phyloP scores from a whole-genome alignment of 495 filamentous ascomycete genomes.

The Alectoria sarmentosa region DNA sequence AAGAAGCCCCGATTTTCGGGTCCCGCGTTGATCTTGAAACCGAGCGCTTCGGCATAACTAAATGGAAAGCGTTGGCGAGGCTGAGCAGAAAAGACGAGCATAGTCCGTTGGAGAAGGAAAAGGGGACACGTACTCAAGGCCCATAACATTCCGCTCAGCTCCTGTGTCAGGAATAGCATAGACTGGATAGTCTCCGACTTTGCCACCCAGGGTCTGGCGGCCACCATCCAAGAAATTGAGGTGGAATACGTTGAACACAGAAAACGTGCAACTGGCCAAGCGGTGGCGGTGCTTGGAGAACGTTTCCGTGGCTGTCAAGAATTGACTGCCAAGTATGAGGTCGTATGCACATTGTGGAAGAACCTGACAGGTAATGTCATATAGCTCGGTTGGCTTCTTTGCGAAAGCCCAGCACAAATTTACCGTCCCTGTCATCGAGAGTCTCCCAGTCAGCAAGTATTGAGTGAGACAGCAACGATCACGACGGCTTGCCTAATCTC shows the following conservation, averaged over 20 bases:
- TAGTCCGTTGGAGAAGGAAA: background rate
- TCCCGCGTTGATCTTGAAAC: background rate
- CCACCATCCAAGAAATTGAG: background rate
- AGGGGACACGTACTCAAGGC: background rate
- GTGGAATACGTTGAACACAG: background rate
- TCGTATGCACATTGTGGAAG: slow-evolving; percentile 17
- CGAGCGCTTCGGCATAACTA: background rate
- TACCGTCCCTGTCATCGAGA: background rate
- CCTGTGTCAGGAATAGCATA: background rate
- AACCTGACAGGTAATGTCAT: slow-evolving; percentile 22
- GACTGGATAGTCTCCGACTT: background rate
- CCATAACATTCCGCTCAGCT: background rate
- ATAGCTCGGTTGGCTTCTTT: slow-evolving; percentile 10
- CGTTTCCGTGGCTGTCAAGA: slow-evolving; percentile 18
- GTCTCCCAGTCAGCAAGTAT: background rate
- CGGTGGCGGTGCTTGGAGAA: slow-evolving; percentile 15
- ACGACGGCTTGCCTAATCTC: background rate
- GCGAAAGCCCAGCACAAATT: slow-evolving; percentile 17
- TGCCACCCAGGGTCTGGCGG: background rate
- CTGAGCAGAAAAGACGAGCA: background rate
- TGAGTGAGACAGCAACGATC: background rate
- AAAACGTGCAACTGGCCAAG: slow-evolving; percentile 13
- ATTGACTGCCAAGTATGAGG: slow-evolving; percentile 17
- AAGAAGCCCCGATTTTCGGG: background rate
- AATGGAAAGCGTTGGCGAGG: background rate